phyloP scores from a whole-genome alignment of 2,329 filamentous ascomycete genomes.

The Botrytis porri region DNA sequence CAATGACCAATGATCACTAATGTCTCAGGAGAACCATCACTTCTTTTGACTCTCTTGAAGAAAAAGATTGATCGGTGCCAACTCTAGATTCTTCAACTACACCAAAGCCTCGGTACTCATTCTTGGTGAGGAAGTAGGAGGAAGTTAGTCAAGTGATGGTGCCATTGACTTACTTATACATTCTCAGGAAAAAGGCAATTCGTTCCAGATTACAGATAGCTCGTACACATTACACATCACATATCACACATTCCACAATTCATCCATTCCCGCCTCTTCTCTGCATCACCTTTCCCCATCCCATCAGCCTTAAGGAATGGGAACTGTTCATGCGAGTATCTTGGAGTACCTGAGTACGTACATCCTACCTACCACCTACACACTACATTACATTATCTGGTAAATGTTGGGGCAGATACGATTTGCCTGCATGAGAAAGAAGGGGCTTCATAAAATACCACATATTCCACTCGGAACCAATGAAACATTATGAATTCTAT shows the following conservation, averaged over 20 bases:
- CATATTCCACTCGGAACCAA: neutral
- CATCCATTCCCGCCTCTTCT: neutral
- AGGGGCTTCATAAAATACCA: conserved; percentile 4
- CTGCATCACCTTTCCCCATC: neutral
- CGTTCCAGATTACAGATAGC: neutral
- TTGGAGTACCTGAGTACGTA: neutral
- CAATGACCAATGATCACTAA: neutral
- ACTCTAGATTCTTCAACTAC: neutral
- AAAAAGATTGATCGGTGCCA: neutral
- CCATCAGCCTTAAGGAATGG: conserved; percentile 6
- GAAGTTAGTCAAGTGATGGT: neutral
- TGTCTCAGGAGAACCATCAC: neutral
- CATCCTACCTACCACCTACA: neutral
- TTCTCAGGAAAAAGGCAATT: neutral
- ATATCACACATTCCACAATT: neutral
- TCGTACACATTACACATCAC: neutral
- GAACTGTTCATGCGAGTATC: neutral
- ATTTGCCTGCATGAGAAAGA: conserved; percentile 1
- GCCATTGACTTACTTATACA: too few species aligned
- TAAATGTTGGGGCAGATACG: neutral
- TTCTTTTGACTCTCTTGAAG: neutral
- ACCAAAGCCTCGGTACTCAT: neutral
- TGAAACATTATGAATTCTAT: neutral
- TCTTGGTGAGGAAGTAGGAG: neutral
- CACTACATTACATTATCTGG: neutral